A percentile compares a stretch with the other conserved stretches of the same genome.
Conservation (phyloP, 257 asterid species). For the Thymus quinquecostatus region DNA sequence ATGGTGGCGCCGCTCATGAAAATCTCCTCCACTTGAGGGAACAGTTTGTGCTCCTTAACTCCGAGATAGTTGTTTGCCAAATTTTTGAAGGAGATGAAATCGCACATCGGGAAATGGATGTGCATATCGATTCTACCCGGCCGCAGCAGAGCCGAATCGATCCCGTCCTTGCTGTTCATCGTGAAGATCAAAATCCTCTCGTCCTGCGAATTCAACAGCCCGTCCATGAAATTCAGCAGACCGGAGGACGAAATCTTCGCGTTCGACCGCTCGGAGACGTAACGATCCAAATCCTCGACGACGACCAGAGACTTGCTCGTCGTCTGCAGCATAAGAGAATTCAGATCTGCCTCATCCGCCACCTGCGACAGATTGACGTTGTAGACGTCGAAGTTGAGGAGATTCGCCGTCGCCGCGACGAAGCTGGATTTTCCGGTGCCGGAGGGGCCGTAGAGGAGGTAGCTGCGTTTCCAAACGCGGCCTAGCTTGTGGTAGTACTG, state of each 20-base stretch:
- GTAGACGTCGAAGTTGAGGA: slow-evolving; percentile 61
- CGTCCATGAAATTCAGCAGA: slow-evolving; percentile 69
- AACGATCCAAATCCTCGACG: slow-evolving; percentile 64
- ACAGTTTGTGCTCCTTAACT: slow-evolving; percentile 59
- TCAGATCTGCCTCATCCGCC: slow-evolving; percentile 55
- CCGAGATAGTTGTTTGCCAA: slow-evolving; percentile 59
- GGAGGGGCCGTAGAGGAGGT: slow-evolving; percentile 71
- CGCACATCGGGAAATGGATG: slow-evolving; percentile 57
- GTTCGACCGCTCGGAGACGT: slow-evolving; percentile 39
- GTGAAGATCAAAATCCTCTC: slow-evolving; percentile 67
- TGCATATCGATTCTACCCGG: slow-evolving; percentile 71
- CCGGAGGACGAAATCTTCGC: slow-evolving; percentile 49
- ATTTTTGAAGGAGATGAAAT: slow-evolving; percentile 55
- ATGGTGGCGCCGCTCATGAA: slow-evolving; percentile 60
- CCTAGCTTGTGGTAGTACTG: slow-evolving; percentile 69
- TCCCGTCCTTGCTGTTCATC: slow-evolving; percentile 55
- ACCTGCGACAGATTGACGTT: slow-evolving; percentile 49
- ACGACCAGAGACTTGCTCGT: slow-evolving; percentile 54
- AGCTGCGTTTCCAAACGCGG: slow-evolving; percentile 70
- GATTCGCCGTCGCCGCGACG: slow-evolving; percentile 66
- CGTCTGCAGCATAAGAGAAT: slow-evolving; percentile 50
- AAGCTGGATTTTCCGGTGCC: slow-evolving; percentile 82
- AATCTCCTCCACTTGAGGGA: slow-evolving; percentile 66
- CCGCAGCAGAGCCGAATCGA: slow-evolving; percentile 53
- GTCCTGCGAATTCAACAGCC: slow-evolving; percentile 50